Percentiles rank a stretch among this genome's conserved stretches.
phyloP scores from a whole-genome alignment of 176 grass and related monocot genomes.

The Typha latifolia region DNA sequence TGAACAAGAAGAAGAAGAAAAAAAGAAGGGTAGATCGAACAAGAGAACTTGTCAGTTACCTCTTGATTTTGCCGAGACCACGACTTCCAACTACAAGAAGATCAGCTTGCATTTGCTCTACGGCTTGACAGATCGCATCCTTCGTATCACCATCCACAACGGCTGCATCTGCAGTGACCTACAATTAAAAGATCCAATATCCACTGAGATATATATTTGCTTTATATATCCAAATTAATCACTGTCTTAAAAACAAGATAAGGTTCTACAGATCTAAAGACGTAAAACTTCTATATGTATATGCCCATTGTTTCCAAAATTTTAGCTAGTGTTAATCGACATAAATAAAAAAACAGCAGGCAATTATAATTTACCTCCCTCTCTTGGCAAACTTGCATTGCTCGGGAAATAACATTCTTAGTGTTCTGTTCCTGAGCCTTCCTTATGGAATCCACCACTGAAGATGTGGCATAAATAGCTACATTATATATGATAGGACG shows the following conservation, averaged over 20 bases:
- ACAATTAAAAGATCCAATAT: neutral
- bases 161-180: conserved; percentile 30
- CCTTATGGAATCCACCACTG: conserved; percentile 33
- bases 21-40: neutral
- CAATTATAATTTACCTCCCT: conserved; percentile 15
- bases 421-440: conserved; percentile 56
- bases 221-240: too few species aligned
- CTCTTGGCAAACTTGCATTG: conserved; percentile 36
- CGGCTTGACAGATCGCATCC: conserved; percentile 53
- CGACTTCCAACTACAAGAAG: conserved; percentile 70
- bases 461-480: conserved; percentile 31
- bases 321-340: neutral
- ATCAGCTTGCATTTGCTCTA: conserved; percentile 43
- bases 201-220: too few species aligned
- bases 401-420: conserved; percentile 26
- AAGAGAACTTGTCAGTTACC: conserved; percentile 15
- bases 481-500: neutral
- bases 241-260: too few species aligned
- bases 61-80: conserved; percentile 58
- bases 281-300: neutral
- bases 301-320: neutral
- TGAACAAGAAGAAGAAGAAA: too few species aligned
- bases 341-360: neutral
- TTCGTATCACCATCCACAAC: conserved; percentile 75
- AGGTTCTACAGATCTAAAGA: too few species aligned